Evolutionary conservation across 2,329 filamentous ascomycete species (phyloP), one percentile per base, ranked within the genome.

Genomic region (Raffaelea ambrosiae): DNA sequence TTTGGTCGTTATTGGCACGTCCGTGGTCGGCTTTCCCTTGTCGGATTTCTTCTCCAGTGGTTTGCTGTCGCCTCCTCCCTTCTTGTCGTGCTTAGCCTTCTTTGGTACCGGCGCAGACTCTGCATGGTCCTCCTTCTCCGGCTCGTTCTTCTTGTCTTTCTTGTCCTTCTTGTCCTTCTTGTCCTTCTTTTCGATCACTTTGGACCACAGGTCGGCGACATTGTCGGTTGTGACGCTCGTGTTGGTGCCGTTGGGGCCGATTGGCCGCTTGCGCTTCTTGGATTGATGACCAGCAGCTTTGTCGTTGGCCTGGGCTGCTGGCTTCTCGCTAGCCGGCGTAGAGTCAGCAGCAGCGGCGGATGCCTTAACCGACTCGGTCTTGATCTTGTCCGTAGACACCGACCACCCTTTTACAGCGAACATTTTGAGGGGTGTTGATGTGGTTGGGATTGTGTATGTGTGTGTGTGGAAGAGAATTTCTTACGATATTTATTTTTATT

Each of bases 391-490:
- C 52, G 83, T 76, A 48, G 87, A 80, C 33, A 96, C 74, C 36
- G 88, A 88, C 90, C 91, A 96, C 57, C 93, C 93, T 59, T 87
- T 86, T 26, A 97, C 90, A 10, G 89, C 84, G 65, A 97, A 97
- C 91, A 97, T 91, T 38, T 38, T 38, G 35, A 8, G 13, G 16
- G 18, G 23, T 39, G 11, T 38, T 14, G 10, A 14, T 4, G 19
- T 22, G 33, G 21, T 29, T 38, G 16, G 18, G 10, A 19, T 29
- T 14, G 40, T 7, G 22, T 9, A 26, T 26, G 40, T 42, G 23
- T 26, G 16, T 33, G 31, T 9, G 16, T 33, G 31, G 31, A 9
- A 33, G 9, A 9, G 9, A 16, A 33, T 9, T 9, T 33, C 16
- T 33, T 33, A 33, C 31, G 21, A 39, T 22, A 23, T 19, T 21